These are phyloP conservation scores for Cordyceps cicadae DNA, from an alignment of 2,329 filamentous ascomycete genomes.

Conservation along the genomic window DNA sequence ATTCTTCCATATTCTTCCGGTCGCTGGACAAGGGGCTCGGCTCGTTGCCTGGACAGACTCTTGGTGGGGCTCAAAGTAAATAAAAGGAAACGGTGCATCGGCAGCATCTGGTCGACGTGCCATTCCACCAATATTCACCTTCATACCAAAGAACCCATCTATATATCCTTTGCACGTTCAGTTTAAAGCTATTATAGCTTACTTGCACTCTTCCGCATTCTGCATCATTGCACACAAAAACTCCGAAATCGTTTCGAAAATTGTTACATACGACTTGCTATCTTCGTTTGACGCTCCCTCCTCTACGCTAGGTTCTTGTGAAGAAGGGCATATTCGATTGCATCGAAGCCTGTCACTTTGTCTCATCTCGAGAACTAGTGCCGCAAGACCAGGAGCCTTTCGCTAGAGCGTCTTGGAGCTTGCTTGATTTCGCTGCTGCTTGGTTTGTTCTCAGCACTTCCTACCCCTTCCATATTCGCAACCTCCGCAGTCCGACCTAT, in stretches of 20 bases:
- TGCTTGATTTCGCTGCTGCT: conserved; percentile 35
- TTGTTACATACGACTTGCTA: conserved; percentile 14
- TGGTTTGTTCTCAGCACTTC: conserved; percentile 35
- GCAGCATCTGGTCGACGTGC: conserved; percentile 14
- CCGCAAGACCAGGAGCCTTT: conserved; percentile 49
- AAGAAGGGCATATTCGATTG: conserved; percentile 36
- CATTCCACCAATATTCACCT: conserved; percentile 19
- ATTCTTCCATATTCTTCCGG: conserved; percentile 16
- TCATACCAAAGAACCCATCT: conserved; percentile 15
- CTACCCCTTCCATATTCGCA: conserved; percentile 14
- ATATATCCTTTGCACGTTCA: conserved; percentile 12
- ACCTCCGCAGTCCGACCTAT: background rate
- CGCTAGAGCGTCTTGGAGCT: conserved; percentile 52
- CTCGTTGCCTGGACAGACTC: conserved; percentile 29
- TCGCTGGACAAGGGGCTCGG: conserved; percentile 1
- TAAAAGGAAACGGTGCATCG: conserved; percentile 30
- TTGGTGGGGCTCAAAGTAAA: conserved; percentile 35
- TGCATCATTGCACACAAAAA: conserved; percentile 19
- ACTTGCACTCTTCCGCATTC: conserved; percentile 18
- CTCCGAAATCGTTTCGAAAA: conserved; percentile 24
- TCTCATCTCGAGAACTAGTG: conserved; percentile 25
- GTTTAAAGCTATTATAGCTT: conserved; percentile 18
- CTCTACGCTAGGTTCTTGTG: conserved; percentile 22
- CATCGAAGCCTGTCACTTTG: conserved; percentile 35
- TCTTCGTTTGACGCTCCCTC: background rate